Evolutionary conservation across 352 stramenopile genomes (phyloP).

Genomic region (Phytophthora quininea): DNA sequence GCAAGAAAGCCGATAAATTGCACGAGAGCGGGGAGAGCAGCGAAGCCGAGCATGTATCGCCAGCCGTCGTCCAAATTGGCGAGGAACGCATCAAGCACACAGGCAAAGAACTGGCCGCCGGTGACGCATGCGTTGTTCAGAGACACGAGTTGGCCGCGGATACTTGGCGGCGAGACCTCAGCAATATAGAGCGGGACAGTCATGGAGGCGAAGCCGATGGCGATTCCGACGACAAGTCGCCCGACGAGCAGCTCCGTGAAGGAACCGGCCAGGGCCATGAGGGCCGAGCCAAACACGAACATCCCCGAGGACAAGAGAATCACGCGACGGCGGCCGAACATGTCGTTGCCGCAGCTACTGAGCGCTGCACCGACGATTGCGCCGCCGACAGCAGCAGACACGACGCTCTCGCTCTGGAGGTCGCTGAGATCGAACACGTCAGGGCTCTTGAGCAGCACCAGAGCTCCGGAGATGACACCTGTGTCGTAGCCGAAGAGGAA

Average conservation of each 20-base stretch:
- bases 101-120: slow-evolving; percentile 82
- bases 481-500: slow-evolving; percentile 89
- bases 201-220: slow-evolving; percentile 77
- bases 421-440: slow-evolving; percentile 61
- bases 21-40: slow-evolving; percentile 62
- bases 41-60: slow-evolving; percentile 84
- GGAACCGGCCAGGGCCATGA: slow-evolving; percentile 63
- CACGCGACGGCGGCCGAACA: slow-evolving; percentile 60
- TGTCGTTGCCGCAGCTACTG: slow-evolving; percentile 65
- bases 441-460: slow-evolving; percentile 74
- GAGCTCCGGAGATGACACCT: slow-evolving; percentile 76
- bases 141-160: slow-evolving; percentile 74
- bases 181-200: slow-evolving; percentile 83
- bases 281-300: slow-evolving; percentile 61
- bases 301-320: slow-evolving; percentile 70
- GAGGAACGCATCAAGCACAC: slow-evolving; percentile 61
- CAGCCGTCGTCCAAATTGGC: slow-evolving; percentile 62
- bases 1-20: slow-evolving; percentile 76
- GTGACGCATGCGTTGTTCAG: slow-evolving; percentile 80
- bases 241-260: slow-evolving; percentile 62
- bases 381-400: slow-evolving; percentile 75
- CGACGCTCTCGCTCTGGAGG: slow-evolving; percentile 69
- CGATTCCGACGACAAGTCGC: slow-evolving; percentile 66
- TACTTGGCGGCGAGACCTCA: slow-evolving; percentile 68
- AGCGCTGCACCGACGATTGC: slow-evolving; percentile 67